phyloP scores from a whole-genome alignment of 495 filamentous ascomycete genomes.

The Aspergillus indologenus region DNA sequence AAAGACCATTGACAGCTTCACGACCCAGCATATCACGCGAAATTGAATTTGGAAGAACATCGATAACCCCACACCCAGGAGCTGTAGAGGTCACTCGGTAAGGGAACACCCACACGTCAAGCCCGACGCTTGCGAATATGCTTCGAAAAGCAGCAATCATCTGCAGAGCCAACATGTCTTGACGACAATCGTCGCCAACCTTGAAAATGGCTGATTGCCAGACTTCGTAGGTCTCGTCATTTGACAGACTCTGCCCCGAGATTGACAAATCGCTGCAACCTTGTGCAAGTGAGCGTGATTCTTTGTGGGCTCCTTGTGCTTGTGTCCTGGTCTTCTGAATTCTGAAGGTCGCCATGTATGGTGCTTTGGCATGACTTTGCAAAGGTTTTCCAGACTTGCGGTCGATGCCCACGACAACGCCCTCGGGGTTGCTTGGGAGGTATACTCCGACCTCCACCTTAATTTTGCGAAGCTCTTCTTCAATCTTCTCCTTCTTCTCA shows the following conservation, averaged over 20 bases:
- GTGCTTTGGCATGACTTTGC: conserved; percentile 96
- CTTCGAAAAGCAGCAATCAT: conserved; percentile 97
- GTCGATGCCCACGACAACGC: conserved; percentile 95
- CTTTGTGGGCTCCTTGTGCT: conserved; percentile 20
- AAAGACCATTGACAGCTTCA: conserved; percentile 94
- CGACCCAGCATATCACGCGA: conserved; percentile 98
- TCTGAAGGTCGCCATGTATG: conserved; percentile 97
- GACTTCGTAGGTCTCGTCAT: conserved; percentile 68
- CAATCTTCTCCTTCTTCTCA: conserved; percentile 98
- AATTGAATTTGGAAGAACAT: conserved; percentile 95
- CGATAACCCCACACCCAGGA: conserved; percentile 96
- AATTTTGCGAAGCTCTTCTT: conserved; percentile 96
- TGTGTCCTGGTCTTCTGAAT: conserved; percentile 74
- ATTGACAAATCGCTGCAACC: conserved; percentile 51
- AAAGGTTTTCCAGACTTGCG: conserved; percentile 95
- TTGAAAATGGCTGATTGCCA: conserved; percentile 99
- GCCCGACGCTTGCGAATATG: conserved; percentile 88
- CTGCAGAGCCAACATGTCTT: conserved; percentile 94
- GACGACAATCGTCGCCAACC: conserved; percentile 96
- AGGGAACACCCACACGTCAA: conserved; percentile 96
- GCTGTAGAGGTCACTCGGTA: conserved; percentile 98
- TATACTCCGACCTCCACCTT: conserved; percentile 96
- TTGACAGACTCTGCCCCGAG: conserved; percentile 38
- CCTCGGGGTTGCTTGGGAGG: conserved; percentile 93
- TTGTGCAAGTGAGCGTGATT: conserved; percentile 28